Evolutionary conservation across 2,329 filamentous ascomycete species (phyloP), one percentile per base, ranked within the genome.

Genomic region (Sporothrix inflata): DNA sequence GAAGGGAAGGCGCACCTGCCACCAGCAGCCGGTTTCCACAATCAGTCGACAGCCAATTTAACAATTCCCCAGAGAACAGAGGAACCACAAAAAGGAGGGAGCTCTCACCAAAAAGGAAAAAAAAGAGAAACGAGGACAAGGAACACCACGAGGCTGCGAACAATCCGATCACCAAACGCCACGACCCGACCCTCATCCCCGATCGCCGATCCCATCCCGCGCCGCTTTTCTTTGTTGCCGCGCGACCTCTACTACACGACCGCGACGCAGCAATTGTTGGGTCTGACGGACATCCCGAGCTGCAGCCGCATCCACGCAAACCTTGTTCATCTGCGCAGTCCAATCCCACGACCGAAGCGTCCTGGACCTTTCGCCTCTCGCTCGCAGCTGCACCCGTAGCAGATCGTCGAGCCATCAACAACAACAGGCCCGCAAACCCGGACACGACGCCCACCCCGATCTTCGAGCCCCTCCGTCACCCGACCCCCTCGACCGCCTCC

Each of bases 31-130:
- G 9, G 45, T 11, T 19, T 38, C 65, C 65, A 67, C 45, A 49
- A 51, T 40, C 45, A 53, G 65, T 40, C 65, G 45, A 67, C 65
- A 34, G 65, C 45, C 65, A 67, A 67, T 51, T 67, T 67, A 51
- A 67, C 65, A 63, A 30, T 53, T 34, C 65, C 65, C 65, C 65
- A 49, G 45, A 30, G 38, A 47, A 34, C 11, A 14, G 27, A 6
- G 9, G 27, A 34, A 49, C 6, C 45, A 27, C 42, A 51, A 38
- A 67, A 67, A 30, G 42, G 40, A 47, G 40, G 65, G 27, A 49
- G 63, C 27, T 51, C 45, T 51, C 45, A 51, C 24, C 49, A 14
- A 12, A 53, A n/a, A 6, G 51, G 21, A 16, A 24, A 19, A n/a
- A n/a, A 38, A 34, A 6, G 14, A 16, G n/a, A 45, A 21, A 4